Evolutionary conservation across 495 filamentous ascomycete genomes (phyloP), one percentile per base, ranked within the genome.

Genomic region (Pseudevernia furfuracea): DNA sequence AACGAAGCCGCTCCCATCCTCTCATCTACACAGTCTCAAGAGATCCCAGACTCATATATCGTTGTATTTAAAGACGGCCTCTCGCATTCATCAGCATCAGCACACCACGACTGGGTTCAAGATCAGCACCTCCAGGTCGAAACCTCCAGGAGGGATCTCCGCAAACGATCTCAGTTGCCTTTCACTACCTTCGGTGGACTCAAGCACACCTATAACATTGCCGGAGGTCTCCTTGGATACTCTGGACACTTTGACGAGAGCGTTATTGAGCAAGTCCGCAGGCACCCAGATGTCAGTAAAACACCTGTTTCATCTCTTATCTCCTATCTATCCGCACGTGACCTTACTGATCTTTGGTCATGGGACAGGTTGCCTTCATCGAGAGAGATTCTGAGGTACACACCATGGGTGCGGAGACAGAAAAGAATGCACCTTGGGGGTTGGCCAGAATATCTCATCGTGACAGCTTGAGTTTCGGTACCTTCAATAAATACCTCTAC

Each of bases 51-150:
- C 79, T 91, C 90, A 46, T 99, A 97, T 76, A 96, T 99, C 77
- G 78, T 99, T 77, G 90, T 96, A 68, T 97, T 99, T 85, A 97
- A 99, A 86, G 89, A 93, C 76, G 91, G 97, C 73, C 88, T 99
- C 61, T 79, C 80, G 64, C 75, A 85, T 32, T 77, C 78, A 25
- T 79, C 83, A 60, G 90, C 88, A 17, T 74, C 82, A 32, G 82
- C 81, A 69, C 95, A 99, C 73, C 92, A 96, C 73, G 84, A 74
- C 74, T 99, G 95, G 95, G 87, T 99, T 71, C 86, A 96, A 80
- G 83, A 89, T 77, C 82, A 96, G 70, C 89, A 94, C 73, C 69
- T 77, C 48, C 72, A 85, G 61, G 79, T 75, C 67, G 80, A 88
- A 75, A 76, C 73, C 43, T 72, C 78, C 56, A 86, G 84, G 66